These are phyloP conservation scores for Podospora comata DNA, from an alignment of 495 filamentous ascomycete species.

Conservation along the genomic window DNA sequence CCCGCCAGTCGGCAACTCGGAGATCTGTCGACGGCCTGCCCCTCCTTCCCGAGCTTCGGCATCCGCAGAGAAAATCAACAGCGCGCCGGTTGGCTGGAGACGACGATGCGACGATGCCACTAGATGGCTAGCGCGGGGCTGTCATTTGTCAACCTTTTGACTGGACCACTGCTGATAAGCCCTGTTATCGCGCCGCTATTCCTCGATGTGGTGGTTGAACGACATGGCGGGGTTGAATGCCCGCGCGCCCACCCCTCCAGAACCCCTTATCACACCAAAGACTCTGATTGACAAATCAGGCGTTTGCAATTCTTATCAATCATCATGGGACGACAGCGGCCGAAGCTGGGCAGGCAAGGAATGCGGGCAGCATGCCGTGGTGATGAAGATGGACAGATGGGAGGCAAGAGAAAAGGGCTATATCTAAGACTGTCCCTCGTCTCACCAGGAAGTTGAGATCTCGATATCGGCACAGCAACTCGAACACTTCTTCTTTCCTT, in stretches of 20 bases:
- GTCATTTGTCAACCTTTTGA: slow-evolving; percentile 8
- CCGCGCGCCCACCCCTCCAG: not conserved
- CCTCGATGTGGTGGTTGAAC: not conserved
- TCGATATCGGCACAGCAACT: not conserved
- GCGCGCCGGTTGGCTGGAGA: not conserved
- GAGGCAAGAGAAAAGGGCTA: not conserved
- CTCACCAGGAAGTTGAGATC: not conserved
- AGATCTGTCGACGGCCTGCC: not conserved
- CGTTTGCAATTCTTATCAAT: slow-evolving; percentile 6
- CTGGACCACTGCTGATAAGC: slow-evolving; percentile 3
- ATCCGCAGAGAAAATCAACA: not conserved
- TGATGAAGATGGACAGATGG: slow-evolving; percentile 1
- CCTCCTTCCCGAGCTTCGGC: slow-evolving; percentile 13
- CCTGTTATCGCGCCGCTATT: not conserved
- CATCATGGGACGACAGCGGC: slow-evolving; percentile 7
- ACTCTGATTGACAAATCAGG: slow-evolving; percentile 7
- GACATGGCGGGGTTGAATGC: not conserved
- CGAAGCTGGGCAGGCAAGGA: not conserved
- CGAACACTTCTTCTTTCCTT: slow-evolving; percentile 11
- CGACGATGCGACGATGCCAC: not conserved
- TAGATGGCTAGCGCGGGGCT: not conserved
- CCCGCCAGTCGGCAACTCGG: not conserved
- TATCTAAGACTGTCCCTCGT: not conserved
- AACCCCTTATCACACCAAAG: not conserved
- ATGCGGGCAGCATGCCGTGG: not conserved